phyloP scores from a whole-genome alignment of 176 grass and related monocot genomes.

The Typha latifolia region DNA sequence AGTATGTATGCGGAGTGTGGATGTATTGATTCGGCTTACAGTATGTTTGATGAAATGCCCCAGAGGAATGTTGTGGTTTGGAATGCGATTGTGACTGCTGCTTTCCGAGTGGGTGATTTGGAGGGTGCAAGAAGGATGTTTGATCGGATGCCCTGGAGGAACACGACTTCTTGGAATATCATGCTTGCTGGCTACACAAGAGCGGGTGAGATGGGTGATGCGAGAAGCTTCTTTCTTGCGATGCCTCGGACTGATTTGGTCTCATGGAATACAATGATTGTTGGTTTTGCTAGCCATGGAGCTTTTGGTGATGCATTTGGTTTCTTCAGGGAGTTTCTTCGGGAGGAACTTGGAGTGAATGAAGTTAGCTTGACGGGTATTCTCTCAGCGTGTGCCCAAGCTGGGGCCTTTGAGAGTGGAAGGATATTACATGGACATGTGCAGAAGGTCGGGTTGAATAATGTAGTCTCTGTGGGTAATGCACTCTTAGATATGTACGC shows the following conservation, averaged over 20 bases:
- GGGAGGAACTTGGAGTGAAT: slow-evolving; percentile 6
- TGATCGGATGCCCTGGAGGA: slow-evolving; percentile 15
- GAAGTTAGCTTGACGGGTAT: slow-evolving; percentile 18
- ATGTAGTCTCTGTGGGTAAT: slow-evolving; percentile 5
- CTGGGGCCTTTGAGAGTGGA: slow-evolving; percentile 16
- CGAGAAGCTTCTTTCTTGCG: slow-evolving; percentile 1
- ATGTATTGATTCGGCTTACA: neutral
- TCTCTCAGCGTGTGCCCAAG: slow-evolving; percentile 20
- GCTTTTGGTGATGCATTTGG: slow-evolving; percentile 8
- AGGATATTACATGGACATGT: slow-evolving; percentile 5
- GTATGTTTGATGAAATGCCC: slow-evolving; percentile 20
- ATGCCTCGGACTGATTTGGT: slow-evolving; percentile 11
- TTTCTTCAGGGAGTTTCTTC: slow-evolving; percentile 19
- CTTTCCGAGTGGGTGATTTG: slow-evolving; percentile 7
- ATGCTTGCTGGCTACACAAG: slow-evolving; percentile 23
- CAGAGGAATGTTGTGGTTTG: slow-evolving; percentile 19
- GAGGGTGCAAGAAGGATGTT: slow-evolving; percentile 5
- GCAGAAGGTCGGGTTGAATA: slow-evolving; percentile 6
- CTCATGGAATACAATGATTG: slow-evolving; percentile 25
- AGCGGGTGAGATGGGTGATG: slow-evolving; percentile 4
- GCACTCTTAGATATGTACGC: slow-evolving; percentile 16
- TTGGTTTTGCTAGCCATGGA: slow-evolving; percentile 11
- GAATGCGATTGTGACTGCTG: slow-evolving; percentile 14
- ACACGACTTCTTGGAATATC: slow-evolving; percentile 22
- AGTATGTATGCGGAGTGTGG: slow-evolving; percentile 18